Conservation (phyloP, 2,329 filamentous ascomycete genomes). For the Sporothrix brunneoviolacea region DNA sequence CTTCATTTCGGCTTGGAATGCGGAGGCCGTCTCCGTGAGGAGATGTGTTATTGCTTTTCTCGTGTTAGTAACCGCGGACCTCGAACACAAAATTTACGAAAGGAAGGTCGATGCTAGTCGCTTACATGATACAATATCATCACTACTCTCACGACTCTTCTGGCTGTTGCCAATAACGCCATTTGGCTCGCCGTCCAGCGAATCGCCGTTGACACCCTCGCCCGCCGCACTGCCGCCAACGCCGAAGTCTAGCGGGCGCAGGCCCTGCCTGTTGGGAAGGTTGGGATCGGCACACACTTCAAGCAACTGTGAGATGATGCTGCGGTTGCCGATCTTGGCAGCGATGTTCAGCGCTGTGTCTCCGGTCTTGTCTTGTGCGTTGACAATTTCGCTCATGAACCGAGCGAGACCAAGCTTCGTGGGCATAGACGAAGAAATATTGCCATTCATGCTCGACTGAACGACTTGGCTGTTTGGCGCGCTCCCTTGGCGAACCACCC, state of each 20-base stretch:
- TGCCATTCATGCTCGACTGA: conserved; percentile 17
- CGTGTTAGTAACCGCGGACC: conserved; percentile 25
- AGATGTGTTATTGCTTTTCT: conserved; percentile 70
- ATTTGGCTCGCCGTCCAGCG: conserved; percentile 36
- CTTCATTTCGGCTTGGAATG: conserved; percentile 74
- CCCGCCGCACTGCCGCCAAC: conserved; percentile 62
- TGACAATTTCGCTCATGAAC: conserved; percentile 97
- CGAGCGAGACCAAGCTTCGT: conserved; percentile 79
- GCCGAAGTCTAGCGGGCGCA: conserved; percentile 89
- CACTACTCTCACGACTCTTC: conserved; percentile 63
- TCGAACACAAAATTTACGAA: background rate
- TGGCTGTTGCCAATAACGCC: conserved; percentile 41
- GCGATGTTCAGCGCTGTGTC: conserved; percentile 94
- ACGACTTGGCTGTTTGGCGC: conserved; percentile 35
- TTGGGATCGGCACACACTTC: conserved; percentile 93
- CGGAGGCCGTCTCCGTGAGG: conserved; percentile 68
- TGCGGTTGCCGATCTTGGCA: conserved; percentile 83
- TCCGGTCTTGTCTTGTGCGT: conserved; percentile 85
- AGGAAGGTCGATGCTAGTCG: conserved; percentile 20
- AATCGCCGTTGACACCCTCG: conserved; percentile 36
- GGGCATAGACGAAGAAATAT: conserved; percentile 22
- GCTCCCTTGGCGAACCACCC: conserved; percentile 76
- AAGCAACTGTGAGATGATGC: conserved; percentile 92
- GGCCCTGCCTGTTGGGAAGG: conserved; percentile 81
- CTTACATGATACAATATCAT: conserved; percentile 74